These are phyloP conservation scores for Orbilia oligospora DNA, from an alignment of 2,329 filamentous ascomycete genomes.

Conservation along the genomic window DNA sequence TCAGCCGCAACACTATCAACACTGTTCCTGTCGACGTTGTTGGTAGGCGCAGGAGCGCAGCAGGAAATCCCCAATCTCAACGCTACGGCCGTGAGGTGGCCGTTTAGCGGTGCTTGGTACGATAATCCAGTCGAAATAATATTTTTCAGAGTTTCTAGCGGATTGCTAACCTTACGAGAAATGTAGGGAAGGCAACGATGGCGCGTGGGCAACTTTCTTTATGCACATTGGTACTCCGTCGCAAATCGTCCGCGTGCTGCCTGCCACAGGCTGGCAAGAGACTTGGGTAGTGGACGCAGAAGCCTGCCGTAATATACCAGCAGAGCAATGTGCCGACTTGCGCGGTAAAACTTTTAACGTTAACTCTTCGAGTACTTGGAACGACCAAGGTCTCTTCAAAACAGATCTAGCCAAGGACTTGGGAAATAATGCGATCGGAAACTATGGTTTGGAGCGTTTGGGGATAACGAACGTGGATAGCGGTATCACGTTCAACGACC, in stretches of 20 bases:
- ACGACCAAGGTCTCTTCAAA: conserved; percentile 38
- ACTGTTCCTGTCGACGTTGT: conserved; percentile 37
- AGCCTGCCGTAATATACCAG: conserved; percentile 13
- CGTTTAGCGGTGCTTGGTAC: conserved; percentile 46
- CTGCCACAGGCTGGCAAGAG: conserved; percentile 57
- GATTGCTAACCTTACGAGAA: not conserved
- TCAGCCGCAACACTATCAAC: conserved; percentile 51
- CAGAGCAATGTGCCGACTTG: conserved; percentile 36
- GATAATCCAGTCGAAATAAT: not conserved
- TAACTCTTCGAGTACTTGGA: conserved; percentile 39
- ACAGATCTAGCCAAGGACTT: conserved; percentile 51
- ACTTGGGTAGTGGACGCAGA: conserved; percentile 44
- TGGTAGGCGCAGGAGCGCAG: conserved; percentile 26
- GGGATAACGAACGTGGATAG: conserved; percentile 46
- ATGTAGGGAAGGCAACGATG: conserved; percentile 56
- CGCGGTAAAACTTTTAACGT: conserved; percentile 38
- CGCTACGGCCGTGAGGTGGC: conserved; percentile 48
- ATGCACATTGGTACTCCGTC: conserved; percentile 51
- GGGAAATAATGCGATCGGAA: conserved; percentile 40
- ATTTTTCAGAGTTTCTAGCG: not conserved
- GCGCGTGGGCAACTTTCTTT: conserved; percentile 53
- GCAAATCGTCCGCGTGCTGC: conserved; percentile 56
- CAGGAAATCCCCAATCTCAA: conserved; percentile 53
- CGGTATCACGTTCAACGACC: conserved; percentile 33
- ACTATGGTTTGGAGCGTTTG: conserved; percentile 47